phyloP scores from a whole-genome alignment of 805 yeast genomes.

The Teunomyces stri region DNA sequence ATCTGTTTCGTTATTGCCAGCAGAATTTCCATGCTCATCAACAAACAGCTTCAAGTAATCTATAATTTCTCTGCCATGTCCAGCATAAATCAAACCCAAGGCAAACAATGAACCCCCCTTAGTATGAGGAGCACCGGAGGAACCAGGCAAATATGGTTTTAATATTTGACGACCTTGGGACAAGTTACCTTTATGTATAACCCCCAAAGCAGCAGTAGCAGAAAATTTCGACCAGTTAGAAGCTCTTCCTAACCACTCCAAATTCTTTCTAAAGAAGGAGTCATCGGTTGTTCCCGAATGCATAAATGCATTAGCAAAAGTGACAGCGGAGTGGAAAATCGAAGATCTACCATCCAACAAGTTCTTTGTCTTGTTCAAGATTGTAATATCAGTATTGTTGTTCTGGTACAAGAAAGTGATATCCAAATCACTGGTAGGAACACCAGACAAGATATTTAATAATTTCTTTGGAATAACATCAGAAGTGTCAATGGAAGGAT shows the following conservation, averaged over 20 bases:
- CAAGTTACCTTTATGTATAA: conserved; percentile 91
- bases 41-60: conserved; percentile 73
- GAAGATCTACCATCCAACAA: conserved; percentile 89
- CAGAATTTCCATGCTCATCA: conserved; percentile 61
- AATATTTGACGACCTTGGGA: conserved; percentile 85
- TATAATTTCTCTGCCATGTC: conserved; percentile 87
- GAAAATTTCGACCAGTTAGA: conserved; percentile 97
- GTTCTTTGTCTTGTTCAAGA: conserved; percentile 77
- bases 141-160: conserved; percentile 87
- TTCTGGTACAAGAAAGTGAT: conserved; percentile 84
- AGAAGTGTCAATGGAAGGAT: conserved; percentile 22
- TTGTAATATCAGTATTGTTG: conserved; percentile 80
- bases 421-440: conserved; percentile 91
- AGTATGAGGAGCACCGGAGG: conserved; percentile 76
- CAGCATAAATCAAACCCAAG: conserved; percentile 90
- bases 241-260: conserved; percentile 97
- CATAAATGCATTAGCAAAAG: conserved; percentile 91
- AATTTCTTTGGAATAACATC: conserved; percentile 41
- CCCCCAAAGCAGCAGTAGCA: conserved; percentile 97
- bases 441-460: conserved; percentile 76
- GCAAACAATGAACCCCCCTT: conserved; percentile 96
- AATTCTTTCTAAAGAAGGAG: conserved; percentile 81
- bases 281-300: conserved; percentile 97
- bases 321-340: conserved; percentile 91
- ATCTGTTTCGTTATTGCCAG: conserved; percentile 70